These are phyloP conservation scores for Boechera retrofracta DNA, from an alignment of 345 rosid genomes.

Conservation along the genomic window DNA sequence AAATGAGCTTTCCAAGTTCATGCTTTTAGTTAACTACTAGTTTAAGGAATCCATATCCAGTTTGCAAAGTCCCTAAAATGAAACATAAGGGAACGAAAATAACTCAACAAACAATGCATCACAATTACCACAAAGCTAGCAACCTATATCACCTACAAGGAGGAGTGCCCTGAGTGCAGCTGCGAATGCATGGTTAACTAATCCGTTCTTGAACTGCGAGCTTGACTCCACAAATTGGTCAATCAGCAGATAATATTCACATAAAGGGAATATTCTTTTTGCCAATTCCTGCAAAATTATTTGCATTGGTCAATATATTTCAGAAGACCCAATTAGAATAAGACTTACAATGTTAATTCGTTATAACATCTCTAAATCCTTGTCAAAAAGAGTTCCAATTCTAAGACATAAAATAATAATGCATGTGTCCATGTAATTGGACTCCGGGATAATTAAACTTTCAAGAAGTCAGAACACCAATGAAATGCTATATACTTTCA, in stretches of 20 bases:
- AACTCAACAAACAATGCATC: constrained; percentile 35
- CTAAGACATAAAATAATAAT: not conserved
- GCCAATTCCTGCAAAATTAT: constrained; percentile 76
- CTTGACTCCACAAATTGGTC: constrained; percentile 94
- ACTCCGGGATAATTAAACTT: constrained; percentile 3
- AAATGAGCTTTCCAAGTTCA: constrained; percentile 1
- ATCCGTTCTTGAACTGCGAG: constrained; percentile 94
- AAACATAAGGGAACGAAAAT: constrained; percentile 5
- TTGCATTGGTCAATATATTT: constrained; percentile 32
- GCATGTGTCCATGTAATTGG: constrained; percentile 24
- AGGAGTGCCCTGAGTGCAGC: constrained; percentile 93
- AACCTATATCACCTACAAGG: constrained; percentile 66
- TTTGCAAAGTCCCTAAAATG: not conserved
- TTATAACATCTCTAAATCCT: constrained; percentile 10
- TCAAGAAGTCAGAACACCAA: constrained; percentile 8
- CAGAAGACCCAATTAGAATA: constrained; percentile 1
- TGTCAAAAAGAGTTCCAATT: constrained; percentile 4
- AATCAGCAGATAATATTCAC: constrained; percentile 81
- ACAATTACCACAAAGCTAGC: constrained; percentile 28
- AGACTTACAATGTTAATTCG: not conserved
- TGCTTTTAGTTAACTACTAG: constrained; percentile 14
- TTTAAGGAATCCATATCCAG: constrained; percentile 18
- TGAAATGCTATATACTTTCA: constrained; percentile 16
- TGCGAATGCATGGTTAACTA: constrained; percentile 96
- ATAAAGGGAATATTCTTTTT: constrained; percentile 79